phyloP scores from a whole-genome alignment of 306 rosid species.

The Corylus avellana region DNA sequence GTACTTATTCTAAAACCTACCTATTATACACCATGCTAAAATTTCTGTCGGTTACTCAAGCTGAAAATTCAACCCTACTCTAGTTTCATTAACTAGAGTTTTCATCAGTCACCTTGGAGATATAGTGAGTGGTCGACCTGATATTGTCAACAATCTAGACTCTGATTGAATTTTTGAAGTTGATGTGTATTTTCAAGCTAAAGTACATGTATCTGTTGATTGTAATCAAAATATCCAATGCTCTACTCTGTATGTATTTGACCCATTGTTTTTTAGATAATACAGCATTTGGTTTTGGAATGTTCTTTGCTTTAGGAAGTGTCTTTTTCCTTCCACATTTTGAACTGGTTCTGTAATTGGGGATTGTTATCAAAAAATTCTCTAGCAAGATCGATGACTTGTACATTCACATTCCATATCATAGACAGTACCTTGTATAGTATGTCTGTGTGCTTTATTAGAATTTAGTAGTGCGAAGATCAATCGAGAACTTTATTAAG shows the following conservation, averaged over 20 bases:
- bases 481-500: background rate
- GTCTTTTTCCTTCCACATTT: too few relatives aligned
- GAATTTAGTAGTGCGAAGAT: background rate
- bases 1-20: background rate
- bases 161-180: background rate
- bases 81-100: background rate
- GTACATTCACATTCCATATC: background rate
- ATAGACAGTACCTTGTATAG: background rate
- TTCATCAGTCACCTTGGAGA: background rate
- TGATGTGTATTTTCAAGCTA: background rate
- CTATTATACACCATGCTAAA: background rate
- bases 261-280: too few relatives aligned
- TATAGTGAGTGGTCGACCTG: background rate
- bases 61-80: background rate
- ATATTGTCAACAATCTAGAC: background rate
- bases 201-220: background rate
- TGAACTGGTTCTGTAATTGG: too few relatives aligned
- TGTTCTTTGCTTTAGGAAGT: too few relatives aligned
- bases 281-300: too few relatives aligned
- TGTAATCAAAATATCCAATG: background rate
- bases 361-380: background rate
- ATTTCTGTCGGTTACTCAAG: background rate
- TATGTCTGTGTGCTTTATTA: background rate
- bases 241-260: background rate
- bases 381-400: background rate